Conservation (phyloP, 139 green algal genomes). For the Nannochloris sp. region DNA sequence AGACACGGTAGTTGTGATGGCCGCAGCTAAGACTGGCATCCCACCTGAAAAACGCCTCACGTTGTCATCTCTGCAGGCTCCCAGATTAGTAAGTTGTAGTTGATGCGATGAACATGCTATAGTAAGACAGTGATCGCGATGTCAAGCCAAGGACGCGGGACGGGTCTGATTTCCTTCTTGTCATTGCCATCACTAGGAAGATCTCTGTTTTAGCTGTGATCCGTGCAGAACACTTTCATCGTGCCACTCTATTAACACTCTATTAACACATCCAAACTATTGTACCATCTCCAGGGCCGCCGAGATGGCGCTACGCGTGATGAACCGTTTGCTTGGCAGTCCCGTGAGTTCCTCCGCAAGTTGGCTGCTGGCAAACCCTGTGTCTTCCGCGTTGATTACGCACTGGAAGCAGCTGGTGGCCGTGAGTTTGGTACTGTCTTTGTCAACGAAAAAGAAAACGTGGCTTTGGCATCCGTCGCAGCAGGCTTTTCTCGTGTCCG, state of each 20-base stretch:
- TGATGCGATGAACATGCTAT: no score
- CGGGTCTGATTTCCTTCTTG: no score
- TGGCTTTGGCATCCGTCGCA: slow-evolving; percentile 57
- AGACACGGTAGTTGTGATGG: slow-evolving; percentile 81
- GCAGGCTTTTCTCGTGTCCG: slow-evolving; percentile 78
- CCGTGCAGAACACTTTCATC: no score
- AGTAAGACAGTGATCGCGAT: no score
- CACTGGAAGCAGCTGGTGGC: slow-evolving; percentile 65
- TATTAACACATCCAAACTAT: no score
- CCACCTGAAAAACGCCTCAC: slow-evolving; percentile 92
- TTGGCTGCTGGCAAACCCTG: slow-evolving; percentile 76
- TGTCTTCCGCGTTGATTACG: slow-evolving; percentile 91
- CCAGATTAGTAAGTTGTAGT: slow-evolving; percentile 62
- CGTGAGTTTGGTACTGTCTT: slow-evolving; percentile 92
- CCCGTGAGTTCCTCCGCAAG: slow-evolving; percentile 86
- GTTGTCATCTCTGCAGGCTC: slow-evolving; percentile 76
- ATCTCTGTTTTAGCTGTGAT: no score
- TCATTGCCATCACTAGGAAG: no score
- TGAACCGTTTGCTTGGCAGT: slow-evolving; percentile 88
- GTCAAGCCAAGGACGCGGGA: no score
- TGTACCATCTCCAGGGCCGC: slow-evolving; percentile 59
- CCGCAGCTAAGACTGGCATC: slow-evolving; percentile 27
- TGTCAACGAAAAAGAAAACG: slow-evolving; percentile 70
- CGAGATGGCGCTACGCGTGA: slow-evolving; percentile 79
- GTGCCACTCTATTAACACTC: no score